phyloP scores from a whole-genome alignment of 176 grass and related monocot genomes.

The Ensete ventricosum region DNA sequence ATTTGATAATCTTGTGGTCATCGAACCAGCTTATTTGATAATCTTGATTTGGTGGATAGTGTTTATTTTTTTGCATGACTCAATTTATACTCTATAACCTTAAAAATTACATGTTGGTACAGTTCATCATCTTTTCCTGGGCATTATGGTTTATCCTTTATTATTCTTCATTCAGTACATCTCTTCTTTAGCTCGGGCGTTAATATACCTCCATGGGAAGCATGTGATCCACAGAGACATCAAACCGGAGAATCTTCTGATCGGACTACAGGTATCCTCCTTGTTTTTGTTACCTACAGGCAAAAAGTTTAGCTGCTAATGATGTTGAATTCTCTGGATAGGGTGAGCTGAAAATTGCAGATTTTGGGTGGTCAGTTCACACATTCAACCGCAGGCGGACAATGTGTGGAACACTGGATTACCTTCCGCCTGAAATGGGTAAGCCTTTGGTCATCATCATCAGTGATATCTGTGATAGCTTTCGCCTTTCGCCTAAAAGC shows the following conservation, averaged over 20 bases:
- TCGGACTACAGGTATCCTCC: slow-evolving; percentile 51
- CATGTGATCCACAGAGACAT: slow-evolving; percentile 91
- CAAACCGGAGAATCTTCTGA: slow-evolving; percentile 91
- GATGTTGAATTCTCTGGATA: slow-evolving; percentile 8
- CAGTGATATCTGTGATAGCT: background rate
- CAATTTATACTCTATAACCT: too few relatives aligned
- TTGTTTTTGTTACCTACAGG: slow-evolving; percentile 11
- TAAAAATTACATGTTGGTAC: too few relatives aligned
- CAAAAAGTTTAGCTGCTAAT: background rate
- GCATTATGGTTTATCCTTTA: background rate
- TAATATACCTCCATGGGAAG: slow-evolving; percentile 83
- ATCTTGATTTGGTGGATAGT: too few relatives aligned
- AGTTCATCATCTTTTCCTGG: background rate
- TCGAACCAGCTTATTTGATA: background rate
- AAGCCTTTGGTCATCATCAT: slow-evolving; percentile 8
- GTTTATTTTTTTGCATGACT: too few relatives aligned
- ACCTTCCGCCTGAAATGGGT: slow-evolving; percentile 98
- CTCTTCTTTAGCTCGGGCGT: slow-evolving; percentile 55
- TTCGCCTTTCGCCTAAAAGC: background rate
- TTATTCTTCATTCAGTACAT: slow-evolving; percentile 48
- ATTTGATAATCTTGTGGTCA: background rate
- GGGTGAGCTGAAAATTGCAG: slow-evolving; percentile 94
- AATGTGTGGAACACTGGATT: slow-evolving; percentile 94
- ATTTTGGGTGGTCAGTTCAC: slow-evolving; percentile 96
- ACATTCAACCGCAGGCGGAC: slow-evolving; percentile 81